phyloP scores from a whole-genome alignment of 1,284 basidiomycete genomes.

The Rhodotorula glutinis region DNA sequence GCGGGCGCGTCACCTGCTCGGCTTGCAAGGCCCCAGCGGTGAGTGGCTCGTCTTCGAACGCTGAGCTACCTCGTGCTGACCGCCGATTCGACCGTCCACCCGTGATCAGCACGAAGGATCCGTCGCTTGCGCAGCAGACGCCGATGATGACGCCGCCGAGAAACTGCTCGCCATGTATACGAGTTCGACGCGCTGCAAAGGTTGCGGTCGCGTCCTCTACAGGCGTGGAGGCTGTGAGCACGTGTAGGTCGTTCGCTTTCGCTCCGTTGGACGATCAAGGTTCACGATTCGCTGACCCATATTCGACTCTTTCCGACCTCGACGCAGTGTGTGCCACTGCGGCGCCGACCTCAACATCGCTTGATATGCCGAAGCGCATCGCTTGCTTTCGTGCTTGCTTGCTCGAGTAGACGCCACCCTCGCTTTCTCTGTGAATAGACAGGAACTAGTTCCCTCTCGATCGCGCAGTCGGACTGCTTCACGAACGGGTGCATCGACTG shows the following conservation, averaged over 20 bases:
- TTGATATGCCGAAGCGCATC: too few species aligned
- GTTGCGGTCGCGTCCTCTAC: conserved; percentile 1
- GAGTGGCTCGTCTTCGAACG: background rate
- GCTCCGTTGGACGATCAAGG: too few species aligned
- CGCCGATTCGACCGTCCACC: background rate
- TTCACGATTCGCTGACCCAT: too few species aligned
- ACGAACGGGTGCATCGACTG: too few species aligned
- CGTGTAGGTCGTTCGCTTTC: conserved; percentile 1
- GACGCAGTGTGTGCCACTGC: background rate
- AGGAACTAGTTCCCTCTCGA: too few species aligned
- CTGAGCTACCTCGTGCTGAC: background rate
- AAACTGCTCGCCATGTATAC: background rate
- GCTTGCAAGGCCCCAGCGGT: conserved; percentile 50
- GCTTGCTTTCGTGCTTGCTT: too few species aligned
- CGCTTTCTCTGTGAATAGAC: too few species aligned
- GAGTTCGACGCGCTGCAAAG: background rate
- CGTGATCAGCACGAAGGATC: background rate
- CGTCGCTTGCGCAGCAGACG: conserved; percentile 3
- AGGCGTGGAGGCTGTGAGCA: conserved; percentile 2
- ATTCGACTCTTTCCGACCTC: background rate
- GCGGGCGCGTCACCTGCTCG: conserved; percentile 51
- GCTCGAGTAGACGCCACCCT: too few species aligned
- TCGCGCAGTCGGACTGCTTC: too few species aligned
- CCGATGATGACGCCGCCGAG: background rate
- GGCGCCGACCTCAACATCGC: background rate